Percentiles rank a stretch among this genome's conserved stretches.
Evolutionary conservation across 2,329 filamentous ascomycete genomes (phyloP).

Genomic region (Cladosporium sp.): DNA sequence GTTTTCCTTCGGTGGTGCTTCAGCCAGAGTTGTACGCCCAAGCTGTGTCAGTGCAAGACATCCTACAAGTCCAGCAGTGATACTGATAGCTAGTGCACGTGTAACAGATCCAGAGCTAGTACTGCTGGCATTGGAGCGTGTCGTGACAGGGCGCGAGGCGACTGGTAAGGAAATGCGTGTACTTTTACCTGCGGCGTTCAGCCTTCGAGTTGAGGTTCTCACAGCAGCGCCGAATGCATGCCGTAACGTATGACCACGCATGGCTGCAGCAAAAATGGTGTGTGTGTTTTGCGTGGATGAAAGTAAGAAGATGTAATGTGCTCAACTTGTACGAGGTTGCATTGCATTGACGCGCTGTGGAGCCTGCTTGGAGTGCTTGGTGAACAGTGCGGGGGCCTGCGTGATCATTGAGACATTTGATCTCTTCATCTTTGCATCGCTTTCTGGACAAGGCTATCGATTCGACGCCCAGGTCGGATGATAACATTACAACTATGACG

Average conservation of each 20-base stretch:
- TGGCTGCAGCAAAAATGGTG: not conserved
- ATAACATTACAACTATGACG: too few species aligned
- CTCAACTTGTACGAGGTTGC: too few species aligned
- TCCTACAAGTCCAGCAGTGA: not conserved
- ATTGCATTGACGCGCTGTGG: not conserved
- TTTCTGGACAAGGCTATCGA: too few species aligned
- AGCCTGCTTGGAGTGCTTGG: not conserved
- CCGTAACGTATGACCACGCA: not conserved
- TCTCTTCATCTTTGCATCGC: too few species aligned
- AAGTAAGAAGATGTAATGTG: too few species aligned
- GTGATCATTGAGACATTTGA: not conserved
- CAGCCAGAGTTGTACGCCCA: not conserved
- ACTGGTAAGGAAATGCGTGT: slow-evolving; percentile 2
- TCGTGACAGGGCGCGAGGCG: not conserved
- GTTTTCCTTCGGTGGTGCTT: not conserved
- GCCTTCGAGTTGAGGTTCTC: not conserved
- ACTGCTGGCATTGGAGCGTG: not conserved
- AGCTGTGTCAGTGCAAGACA: not conserved
- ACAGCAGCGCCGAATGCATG: not conserved
- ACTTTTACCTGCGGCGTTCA: not conserved
- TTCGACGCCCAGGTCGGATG: too few species aligned
- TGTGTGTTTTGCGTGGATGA: too few species aligned
- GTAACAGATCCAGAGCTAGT: not conserved
- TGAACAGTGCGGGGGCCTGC: not conserved
- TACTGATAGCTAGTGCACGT: not conserved